A percentile compares a stretch with the other conserved stretches of the same genome.
Evolutionary conservation across 139 green algal genomes (phyloP).

Genomic region (Eudorina sp.): DNA sequence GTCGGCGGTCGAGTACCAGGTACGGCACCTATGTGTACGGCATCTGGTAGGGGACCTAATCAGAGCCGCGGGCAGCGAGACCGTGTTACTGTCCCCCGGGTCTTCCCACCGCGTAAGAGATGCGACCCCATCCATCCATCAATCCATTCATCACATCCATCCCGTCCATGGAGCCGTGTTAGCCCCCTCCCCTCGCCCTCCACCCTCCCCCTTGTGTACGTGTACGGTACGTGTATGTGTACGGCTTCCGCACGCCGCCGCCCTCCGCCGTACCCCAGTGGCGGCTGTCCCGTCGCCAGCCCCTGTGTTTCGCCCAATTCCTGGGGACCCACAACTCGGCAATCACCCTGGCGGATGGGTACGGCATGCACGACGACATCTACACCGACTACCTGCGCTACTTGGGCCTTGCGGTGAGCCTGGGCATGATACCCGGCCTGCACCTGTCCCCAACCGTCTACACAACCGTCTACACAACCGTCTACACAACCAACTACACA

Average conservation of each 20-base stretch:
- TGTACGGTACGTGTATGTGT: too few species aligned
- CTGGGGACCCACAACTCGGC: constrained; percentile 84
- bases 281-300: constrained; percentile 54
- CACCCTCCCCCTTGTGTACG: neutral
- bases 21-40: neutral
- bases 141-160: too few species aligned
- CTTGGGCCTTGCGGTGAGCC: constrained; percentile 20
- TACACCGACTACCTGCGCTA: constrained; percentile 39
- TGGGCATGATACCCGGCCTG: too few species aligned
- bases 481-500: too few species aligned
- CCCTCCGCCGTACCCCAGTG: constrained; percentile 55
- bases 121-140: too few species aligned
- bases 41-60: too few species aligned
- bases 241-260: neutral
- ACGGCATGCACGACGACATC: constrained; percentile 78
- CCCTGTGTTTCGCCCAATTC: constrained; percentile 60
- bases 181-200: neutral
- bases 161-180: neutral
- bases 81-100: too few species aligned
- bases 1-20: constrained; percentile 66
- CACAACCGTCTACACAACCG: too few species aligned
- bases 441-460: too few species aligned
- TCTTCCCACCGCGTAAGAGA: too few species aligned
- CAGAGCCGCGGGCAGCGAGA: too few species aligned
- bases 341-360: constrained; percentile 84